Evolutionary conservation across 371 early-diverging fungal genomes (phyloP), one percentile per base, ranked within the genome.

Genomic region (Cokeromyces recurvatus): DNA sequence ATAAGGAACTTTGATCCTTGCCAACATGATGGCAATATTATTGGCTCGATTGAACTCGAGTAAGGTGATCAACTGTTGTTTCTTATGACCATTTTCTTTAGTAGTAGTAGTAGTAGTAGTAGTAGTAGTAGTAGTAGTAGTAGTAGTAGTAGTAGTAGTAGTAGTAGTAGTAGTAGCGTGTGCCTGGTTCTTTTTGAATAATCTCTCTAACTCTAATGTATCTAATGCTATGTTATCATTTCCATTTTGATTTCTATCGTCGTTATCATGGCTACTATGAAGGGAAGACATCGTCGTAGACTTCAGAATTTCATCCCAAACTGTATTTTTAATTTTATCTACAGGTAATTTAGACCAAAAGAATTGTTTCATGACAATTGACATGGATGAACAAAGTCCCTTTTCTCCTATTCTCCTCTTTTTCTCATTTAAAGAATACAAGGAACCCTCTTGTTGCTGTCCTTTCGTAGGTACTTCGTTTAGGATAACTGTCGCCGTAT

Each of bases 11-110:
- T 79, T 85, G 57, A 89, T 78, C 7, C 82, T 71, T 7, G 85
- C 85, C 45, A 89, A 53, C 84, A 85, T 81, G 34, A 87, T 85
- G 19, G 80, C 85, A 53, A 73, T 77, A 43, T 83, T 88, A 51
- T 84, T 83, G 43, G 78, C 75, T 19, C 71, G 66, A 53, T 69
- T 85, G 35, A 69, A 73, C 43, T 79, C 85, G 27, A 86, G 56
- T 20, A 88, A 46, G 11, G 82, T 86, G 12, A 75, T 51, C 11
- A 54, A 45, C 17, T 57, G 50, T 3, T 65, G 34, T 39, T 81
- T 79, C n/a, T 19, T n/a, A 27, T 11, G 31, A 9, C n/a, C 4
- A 4, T 6, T n/a, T 4, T 6, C 4, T 14, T 4, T n/a, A 9
- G 12, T 16, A 3, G 4, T 25, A 8, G 16, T 24, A 17, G 31